Base-by-base conservation (phyloP, 805 yeast genomes). In the Spathaspora passalidarum region DNA sequence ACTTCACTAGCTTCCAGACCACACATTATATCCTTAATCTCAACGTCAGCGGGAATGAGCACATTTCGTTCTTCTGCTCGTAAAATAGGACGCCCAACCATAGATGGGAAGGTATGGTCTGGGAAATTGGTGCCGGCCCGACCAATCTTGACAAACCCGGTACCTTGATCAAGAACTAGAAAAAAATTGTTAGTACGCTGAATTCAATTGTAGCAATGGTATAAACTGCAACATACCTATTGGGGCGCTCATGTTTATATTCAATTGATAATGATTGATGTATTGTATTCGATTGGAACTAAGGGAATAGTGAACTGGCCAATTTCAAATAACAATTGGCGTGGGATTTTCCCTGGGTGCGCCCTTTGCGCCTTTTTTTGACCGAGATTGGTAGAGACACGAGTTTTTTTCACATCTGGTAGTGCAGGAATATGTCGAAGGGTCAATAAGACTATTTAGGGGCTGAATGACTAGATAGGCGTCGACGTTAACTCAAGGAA, bases 81-180 rank as follows among this genome's bases (percentile, higher is more conserved):
- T 51, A 94, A 74, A 52, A 94, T 94, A 21, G 99, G 99, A 59
- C 99, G 80, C 41, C 99, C 99, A 16, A 94, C 98, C 55, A 94
- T 88, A 18, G 97, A 90, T 11, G 98, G 99, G 68, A 91, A 94
- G 13, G 97, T 91, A 71, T 83, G 83, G 66, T 94, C 98, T 22
- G 99, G 99, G 76, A 91, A 91, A 71, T 94, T 94, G 55, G 90
- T 86, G 25, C 98, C 97, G 32, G 95, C 97, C 60, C 96, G 81
- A 49, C 99, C 99, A 56, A 92, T 88, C 66, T 91, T 92, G 45
- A 92, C 97, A 64, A 94, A 94, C 47, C 99, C 99, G 42, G 99
- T 94, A 73, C 99, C 99, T 74, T 94, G 98, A 73, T 94, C 99
- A 56, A 94, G 88, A 57, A 94, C 99, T 79, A 58, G 38, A 49